phyloP scores from a whole-genome alignment of 441 rosid species.

The Brassica balearica region DNA sequence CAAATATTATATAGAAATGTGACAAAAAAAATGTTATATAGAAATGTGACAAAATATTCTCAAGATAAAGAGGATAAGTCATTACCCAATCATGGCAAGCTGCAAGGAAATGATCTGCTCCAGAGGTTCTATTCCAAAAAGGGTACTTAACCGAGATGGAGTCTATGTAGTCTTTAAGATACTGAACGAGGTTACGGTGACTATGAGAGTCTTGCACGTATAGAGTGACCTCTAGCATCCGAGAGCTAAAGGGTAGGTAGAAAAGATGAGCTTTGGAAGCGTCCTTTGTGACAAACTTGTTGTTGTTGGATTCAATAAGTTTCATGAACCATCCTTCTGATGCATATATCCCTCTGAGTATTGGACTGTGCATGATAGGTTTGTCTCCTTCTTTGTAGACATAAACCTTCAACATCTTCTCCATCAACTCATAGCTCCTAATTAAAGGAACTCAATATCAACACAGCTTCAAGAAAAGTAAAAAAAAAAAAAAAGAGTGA shows the following conservation, averaged over 20 bases:
- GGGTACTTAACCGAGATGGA: conserved; percentile 63
- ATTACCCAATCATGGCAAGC: conserved; percentile 97
- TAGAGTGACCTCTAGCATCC: conserved; percentile 65
- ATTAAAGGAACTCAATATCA: neutral
- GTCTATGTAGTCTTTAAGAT: conserved; percentile 65
- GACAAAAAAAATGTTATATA: neutral
- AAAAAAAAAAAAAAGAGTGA: neutral
- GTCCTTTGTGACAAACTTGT: conserved; percentile 62
- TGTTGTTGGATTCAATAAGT: conserved; percentile 60
- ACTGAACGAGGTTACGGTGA: conserved; percentile 57
- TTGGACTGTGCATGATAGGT: conserved; percentile 72
- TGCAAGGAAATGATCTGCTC: conserved; percentile 91
- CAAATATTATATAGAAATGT: neutral
- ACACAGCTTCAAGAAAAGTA: neutral
- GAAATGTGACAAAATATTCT: too few species aligned
- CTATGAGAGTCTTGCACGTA: conserved; percentile 75
- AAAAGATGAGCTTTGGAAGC: conserved; percentile 82
- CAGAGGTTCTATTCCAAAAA: conserved; percentile 89
- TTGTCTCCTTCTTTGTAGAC: conserved; percentile 81
- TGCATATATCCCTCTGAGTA: conserved; percentile 80
- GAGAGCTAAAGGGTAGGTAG: conserved; percentile 85
- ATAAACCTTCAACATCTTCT: conserved; percentile 73
- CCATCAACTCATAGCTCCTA: conserved; percentile 97
- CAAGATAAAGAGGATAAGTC: too few species aligned
- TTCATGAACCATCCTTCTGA: conserved; percentile 99